These are phyloP conservation scores for Lipomyces lipofer DNA, from an alignment of 805 yeast species.

Conservation along the genomic window DNA sequence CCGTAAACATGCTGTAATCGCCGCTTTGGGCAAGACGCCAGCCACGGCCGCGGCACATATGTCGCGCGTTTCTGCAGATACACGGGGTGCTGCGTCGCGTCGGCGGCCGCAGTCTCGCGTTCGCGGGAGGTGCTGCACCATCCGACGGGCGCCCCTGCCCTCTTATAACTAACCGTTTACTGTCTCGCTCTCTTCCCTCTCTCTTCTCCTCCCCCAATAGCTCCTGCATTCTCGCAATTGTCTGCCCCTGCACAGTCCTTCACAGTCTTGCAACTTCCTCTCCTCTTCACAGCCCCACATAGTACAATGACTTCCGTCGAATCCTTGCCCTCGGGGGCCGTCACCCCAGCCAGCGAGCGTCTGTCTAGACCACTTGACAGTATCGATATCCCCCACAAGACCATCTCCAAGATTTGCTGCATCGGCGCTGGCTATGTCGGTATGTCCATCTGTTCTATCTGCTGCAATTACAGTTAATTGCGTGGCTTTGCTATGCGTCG, in stretches of 20 bases:
- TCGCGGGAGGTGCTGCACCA: conserved; percentile 4
- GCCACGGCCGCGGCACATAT: background rate
- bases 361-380: conserved; percentile 24
- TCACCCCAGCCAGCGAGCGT: conserved; percentile 27
- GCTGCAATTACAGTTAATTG: no score
- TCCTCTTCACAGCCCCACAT: background rate
- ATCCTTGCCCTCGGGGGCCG: conserved; percentile 18
- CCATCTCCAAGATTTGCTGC: conserved; percentile 36
- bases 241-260: background rate
- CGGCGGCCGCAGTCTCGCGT: no score
- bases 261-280: background rate
- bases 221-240: background rate
- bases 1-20: no score
- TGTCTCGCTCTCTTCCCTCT: background rate
- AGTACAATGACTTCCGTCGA: conserved; percentile 5
- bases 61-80: conserved; percentile 7
- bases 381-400: conserved; percentile 28
- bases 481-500: no score
- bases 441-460: conserved; percentile 8
- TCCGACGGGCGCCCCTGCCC: conserved; percentile 3
- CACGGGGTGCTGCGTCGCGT: conserved; percentile 10
- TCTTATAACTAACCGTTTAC: background rate
- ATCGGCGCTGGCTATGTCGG: conserved; percentile 40
- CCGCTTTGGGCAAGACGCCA: no score
- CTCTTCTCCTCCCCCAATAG: background rate